Base-by-base conservation (phyloP, 306 rosid genomes). In the Glycyrrhiza uralensis region DNA sequence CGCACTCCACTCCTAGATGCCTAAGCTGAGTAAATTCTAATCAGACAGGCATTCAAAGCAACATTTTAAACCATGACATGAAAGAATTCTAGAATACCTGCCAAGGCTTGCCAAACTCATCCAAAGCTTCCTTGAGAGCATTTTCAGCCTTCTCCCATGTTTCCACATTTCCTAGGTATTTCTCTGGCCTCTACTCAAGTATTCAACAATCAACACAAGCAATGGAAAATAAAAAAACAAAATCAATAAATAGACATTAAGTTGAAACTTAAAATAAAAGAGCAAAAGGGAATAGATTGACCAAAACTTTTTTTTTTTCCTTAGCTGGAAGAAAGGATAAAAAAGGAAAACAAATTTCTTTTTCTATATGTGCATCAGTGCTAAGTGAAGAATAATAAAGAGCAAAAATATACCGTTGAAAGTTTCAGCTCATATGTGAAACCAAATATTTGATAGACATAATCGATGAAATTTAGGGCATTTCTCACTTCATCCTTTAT, bases 71-170 rank as follows among this genome's bases (percentile, higher is more conserved):
- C 42, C 73, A n/a, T 5, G 62, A 55, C 24, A 66, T 17, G 51
- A 29, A 77, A 67, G 44, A 36, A 30, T 14, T 60, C 50, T 9
- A 49, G 11, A 59, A 58, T 76, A 91, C 98, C 98, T 89, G 88
- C 98, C 98, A 91, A 17, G 93, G 87, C 78, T 87, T 89, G 75
- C 96, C 96, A 80, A 77, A 91, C 66, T 89, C 98, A 71, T 91
- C 79, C 66, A 91, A 59, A 56, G 98, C 98, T 69, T 89, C 97
- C 78, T 73, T 76, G 36, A 94, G 97, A 19, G 96, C 89, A 72
- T 77, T 82, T 81, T 94, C 98, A 75, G 98, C 98, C 72, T 86
- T 90, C 6, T 91, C 95, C 98, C 98, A 94, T 42, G 98, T 86
- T 76, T 65, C 81, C 45, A 83, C 1, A 18, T 94, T 91, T 79